Base-by-base conservation (phyloP, 2,329 filamentous ascomycete genomes). In the Fusarium sp. region DNA sequence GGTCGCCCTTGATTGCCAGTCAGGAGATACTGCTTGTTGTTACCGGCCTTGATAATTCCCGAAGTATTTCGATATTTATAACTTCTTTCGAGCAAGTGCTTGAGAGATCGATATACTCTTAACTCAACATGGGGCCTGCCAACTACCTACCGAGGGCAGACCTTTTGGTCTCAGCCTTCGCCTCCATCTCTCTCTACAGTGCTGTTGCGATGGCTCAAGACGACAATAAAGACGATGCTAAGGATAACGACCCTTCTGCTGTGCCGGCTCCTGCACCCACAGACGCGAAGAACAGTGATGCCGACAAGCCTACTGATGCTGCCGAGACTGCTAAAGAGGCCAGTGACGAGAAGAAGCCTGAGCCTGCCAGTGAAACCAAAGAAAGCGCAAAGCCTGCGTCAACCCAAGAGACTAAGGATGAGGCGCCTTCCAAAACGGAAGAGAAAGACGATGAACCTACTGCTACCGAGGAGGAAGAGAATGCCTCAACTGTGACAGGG, bases 161-260 rank as follows among this genome's bases (percentile, higher is more conserved):
- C 62, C 63, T 76, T 47, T 55, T 78, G 63, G 59, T 80, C 55
- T 71, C 76, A 28, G 69, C 72, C 21, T 45, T 79, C 20, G 63
- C 69, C 21, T 72, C 76, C 9, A 42, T 77, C 40, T 71, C 77
- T 18, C 51, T 81, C 12, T 74, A 80, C 40, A 72, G 77, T 47
- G 62, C 72, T 20, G 66, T 79, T 14, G 76, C 60, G n/a, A 68
- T 77, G 57, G 81, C 80, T n/a, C 79, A 80, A 64, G 56, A 72
- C 34, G 34, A 66, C 50, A 63, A 70, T 42, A 68, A 72, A 37
- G 66, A 72, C 20, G 62, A 65, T 55, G 67, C 67, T 55, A 58
- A 60, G 56, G 34, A 63, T 58, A 64, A 66, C 46, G 37, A 66
- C 37, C 59, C 63, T n/a, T 55, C 74, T 20, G 63, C 63, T 42